Base-by-base conservation (phyloP, 371 early-diverging fungal species). In the Actinomucor elegans region DNA sequence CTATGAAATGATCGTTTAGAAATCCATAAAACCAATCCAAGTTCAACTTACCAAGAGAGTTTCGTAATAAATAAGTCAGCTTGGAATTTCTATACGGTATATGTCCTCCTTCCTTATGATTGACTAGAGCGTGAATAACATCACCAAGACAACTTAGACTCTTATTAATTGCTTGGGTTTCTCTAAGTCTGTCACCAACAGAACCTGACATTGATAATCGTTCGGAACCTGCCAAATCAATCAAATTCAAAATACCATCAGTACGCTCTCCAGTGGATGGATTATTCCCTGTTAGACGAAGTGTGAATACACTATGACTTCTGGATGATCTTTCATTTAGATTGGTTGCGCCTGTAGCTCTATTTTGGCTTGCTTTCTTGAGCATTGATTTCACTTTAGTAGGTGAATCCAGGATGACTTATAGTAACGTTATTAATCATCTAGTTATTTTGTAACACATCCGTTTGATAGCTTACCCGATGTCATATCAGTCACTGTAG, bases 141-240 rank as follows among this genome's bases (percentile, higher is more conserved):
- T 97, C 96, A 31, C 96, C 94, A 1, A 99, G 74, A 41, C 88
- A 82, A 36, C 88, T 87, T 47, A 99, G 72, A 66, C 94, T 93
- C 73, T 92, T 96, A 77, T 99, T 99, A 60, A 99, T 99, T 15
- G 93, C 91, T 67, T 95, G 93, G 3, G 97, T 94, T 64, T 99
- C 99, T 64, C 89, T 90, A 34, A 99, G 74, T 34, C 97, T 75
- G 41, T 94, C 91, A 14, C 98, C 97, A 17, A 87, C 90, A 0
- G 97, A 92, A 9, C 93, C 93, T 0, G 94, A 94, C 50, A 78
- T 67, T 0, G 89, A 81, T 14, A 99, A 72, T 31, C 98, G 77
- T 76, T 99, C 99, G 11, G 92, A 93, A n/a, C 99, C 99, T 10
- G 99, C 99, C 43, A 99, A 67, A 67, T 99, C 99, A 45, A 99